Percentiles rank a stretch among this genome's conserved stretches.
Evolutionary conservation across 2,329 filamentous ascomycete species (phyloP).

Genomic region (Phyllosticta ampelicida): DNA sequence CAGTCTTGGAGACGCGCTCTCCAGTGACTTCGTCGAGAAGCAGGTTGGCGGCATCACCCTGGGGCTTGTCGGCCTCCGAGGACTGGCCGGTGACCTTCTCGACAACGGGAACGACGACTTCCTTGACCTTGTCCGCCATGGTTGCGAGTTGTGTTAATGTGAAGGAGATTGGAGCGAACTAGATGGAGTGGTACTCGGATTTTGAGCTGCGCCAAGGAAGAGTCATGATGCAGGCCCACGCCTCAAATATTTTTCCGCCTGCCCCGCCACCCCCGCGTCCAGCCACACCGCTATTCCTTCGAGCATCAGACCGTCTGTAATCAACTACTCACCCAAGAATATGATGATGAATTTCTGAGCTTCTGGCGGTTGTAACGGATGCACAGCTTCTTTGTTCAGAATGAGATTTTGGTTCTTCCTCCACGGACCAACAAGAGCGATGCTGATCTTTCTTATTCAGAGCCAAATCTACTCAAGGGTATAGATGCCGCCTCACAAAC

Average conservation of each 20-base stretch:
- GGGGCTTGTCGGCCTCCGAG: constrained; percentile 3
- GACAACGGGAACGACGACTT: constrained; percentile 63
- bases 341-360: background rate
- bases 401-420: background rate
- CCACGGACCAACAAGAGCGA: background rate
- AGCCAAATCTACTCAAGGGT: constrained; percentile 10
- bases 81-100: constrained; percentile 39
- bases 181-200: constrained; percentile 1
- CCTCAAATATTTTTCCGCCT: constrained; percentile 11
- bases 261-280: constrained; percentile 5
- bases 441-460: background rate
- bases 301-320: background rate
- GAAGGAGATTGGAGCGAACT: background rate
- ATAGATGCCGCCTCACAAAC: constrained; percentile 20
- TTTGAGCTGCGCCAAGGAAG: constrained; percentile 8
- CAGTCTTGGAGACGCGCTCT: constrained; percentile 54
- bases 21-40: constrained; percentile 88
- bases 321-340: background rate
- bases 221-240: constrained; percentile 1
- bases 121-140: constrained; percentile 32
- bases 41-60: constrained; percentile 45
- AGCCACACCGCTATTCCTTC: background rate
- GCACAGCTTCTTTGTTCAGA: background rate
- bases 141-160: background rate
- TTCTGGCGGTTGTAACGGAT: background rate